phyloP scores from a whole-genome alignment of 768 basidiomycete genomes.

The Hemileccinum rubropunctum region DNA sequence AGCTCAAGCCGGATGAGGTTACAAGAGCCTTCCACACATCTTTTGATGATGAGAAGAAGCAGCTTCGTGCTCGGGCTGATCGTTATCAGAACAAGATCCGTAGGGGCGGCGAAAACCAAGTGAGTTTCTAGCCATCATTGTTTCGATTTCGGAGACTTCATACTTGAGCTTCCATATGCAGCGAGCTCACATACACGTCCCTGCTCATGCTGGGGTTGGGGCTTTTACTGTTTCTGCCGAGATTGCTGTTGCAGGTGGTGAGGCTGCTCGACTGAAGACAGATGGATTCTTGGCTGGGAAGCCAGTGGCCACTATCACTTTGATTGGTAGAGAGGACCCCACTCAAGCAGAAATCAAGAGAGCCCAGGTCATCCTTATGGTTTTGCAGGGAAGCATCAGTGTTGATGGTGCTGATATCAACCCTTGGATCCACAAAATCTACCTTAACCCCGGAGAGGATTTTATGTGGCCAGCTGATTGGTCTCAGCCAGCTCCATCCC shows the following conservation, averaged over 20 bases:
- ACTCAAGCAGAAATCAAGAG: conserved; percentile 57
- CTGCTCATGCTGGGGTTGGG: conserved; percentile 17
- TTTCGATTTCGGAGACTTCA: not conserved
- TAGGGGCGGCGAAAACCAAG: conserved; percentile 38
- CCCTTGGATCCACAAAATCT: conserved; percentile 39
- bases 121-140: conserved; percentile 15
- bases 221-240: conserved; percentile 22
- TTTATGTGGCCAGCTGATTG: conserved; percentile 39
- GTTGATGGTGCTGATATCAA: conserved; percentile 28
- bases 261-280: conserved; percentile 21
- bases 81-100: conserved; percentile 32
- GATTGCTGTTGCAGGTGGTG: conserved; percentile 11
- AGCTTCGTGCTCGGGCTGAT: conserved; percentile 18
- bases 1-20: conserved; percentile 25
- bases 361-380: conserved; percentile 26
- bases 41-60: conserved; percentile 8
- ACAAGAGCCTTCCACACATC: conserved; percentile 20
- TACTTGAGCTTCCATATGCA: conserved; percentile 1
- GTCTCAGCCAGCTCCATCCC: conserved; percentile 15
- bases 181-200: conserved; percentile 24
- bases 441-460: conserved; percentile 24
- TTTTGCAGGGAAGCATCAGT: conserved; percentile 34
- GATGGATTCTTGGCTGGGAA: conserved; percentile 30
- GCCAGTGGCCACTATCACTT: conserved; percentile 36
- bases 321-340: conserved; percentile 53